These are phyloP conservation scores for Lathyrus tuberosus DNA, from an alignment of 306 rosid genomes.

Conservation along the genomic window DNA sequence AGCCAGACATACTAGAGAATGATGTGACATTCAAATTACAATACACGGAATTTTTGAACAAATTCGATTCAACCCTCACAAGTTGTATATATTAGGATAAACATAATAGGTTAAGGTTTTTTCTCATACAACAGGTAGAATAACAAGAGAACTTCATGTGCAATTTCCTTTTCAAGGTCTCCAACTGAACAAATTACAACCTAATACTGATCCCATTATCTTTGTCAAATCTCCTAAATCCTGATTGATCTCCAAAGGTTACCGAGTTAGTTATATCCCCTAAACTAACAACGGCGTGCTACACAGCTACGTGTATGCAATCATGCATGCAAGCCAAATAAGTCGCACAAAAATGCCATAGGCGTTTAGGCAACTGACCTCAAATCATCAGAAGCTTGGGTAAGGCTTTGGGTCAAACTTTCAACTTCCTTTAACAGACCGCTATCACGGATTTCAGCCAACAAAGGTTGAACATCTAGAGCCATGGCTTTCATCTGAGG, in stretches of 20 bases:
- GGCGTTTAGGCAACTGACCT: constrained; percentile 57
- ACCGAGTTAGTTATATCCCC: constrained; percentile 4
- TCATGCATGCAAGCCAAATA: constrained; percentile 10
- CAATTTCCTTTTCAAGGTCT: not conserved
- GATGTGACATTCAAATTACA: constrained; percentile 1
- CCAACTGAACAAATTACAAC: constrained; percentile 5
- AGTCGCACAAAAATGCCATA: constrained; percentile 1
- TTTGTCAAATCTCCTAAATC: constrained; percentile 4
- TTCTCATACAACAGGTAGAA: not conserved
- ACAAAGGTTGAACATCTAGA: constrained; percentile 91
- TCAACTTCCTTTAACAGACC: constrained; percentile 83
- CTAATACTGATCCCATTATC: not conserved
- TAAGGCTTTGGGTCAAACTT: constrained; percentile 71
- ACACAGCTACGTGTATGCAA: not conserved
- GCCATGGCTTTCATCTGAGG: constrained; percentile 97
- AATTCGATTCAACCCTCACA: constrained; percentile 14
- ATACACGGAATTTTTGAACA: not conserved
- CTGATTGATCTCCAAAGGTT: constrained; percentile 15
- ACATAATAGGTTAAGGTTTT: no score
- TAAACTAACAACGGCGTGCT: not conserved
- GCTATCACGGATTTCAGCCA: constrained; percentile 82
- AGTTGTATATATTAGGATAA: no score
- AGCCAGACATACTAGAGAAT: constrained; percentile 4
- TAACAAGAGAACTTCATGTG: not conserved
- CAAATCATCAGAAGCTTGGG: constrained; percentile 80